Base-by-base conservation (phyloP, 2,329 filamentous ascomycete genomes). In the Cladosporium sp. region DNA sequence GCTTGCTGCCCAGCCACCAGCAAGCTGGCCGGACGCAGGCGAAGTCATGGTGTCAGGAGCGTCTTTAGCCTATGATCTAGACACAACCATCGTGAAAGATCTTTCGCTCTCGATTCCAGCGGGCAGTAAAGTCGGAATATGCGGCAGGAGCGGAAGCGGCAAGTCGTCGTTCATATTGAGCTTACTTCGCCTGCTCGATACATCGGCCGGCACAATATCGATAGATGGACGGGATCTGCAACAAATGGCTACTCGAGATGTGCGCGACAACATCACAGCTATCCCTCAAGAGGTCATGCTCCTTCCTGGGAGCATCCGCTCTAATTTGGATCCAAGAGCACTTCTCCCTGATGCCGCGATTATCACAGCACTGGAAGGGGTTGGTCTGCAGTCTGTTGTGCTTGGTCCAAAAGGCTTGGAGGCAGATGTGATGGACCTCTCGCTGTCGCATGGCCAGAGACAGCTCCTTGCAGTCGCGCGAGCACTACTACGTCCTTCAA, bases 241-340 rank as follows among this genome's bases (percentile, higher is more conserved):
- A 3, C 75, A 72, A 4, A 68, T 86, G 0, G 78, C 81, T 4
- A 78, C 78, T 6, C 76, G 82, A 21, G 70, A 73, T 0, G 73
- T 86, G n/a, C 82, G 85, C 21, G 72, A 78, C 11, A 75, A 79
- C 0, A 73, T 86, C 6, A 78, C 80, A 18, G 78, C 79, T 1
- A 73, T 86, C 2, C 82, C 85, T 0, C 84, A 87, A 74, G 84
- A 87, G 59, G 77, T 83, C 0, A 81, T 85, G 69, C 75, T 84
- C 26, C 76, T 86, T 3, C 78, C 79, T 3, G 82, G 81, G 18
- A 82, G 75, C 0, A 75, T 87, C 1, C 78, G 82, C 2, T 69
- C 78, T 11, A 87, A 86, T 26, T 73, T 82, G 0, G 84, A 86
- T 66, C 83, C 84, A 0, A 68, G 66, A 1, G 60, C 65, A 80